phyloP scores from a whole-genome alignment of 164 flowering plant species.

The Vitis rupestris region DNA sequence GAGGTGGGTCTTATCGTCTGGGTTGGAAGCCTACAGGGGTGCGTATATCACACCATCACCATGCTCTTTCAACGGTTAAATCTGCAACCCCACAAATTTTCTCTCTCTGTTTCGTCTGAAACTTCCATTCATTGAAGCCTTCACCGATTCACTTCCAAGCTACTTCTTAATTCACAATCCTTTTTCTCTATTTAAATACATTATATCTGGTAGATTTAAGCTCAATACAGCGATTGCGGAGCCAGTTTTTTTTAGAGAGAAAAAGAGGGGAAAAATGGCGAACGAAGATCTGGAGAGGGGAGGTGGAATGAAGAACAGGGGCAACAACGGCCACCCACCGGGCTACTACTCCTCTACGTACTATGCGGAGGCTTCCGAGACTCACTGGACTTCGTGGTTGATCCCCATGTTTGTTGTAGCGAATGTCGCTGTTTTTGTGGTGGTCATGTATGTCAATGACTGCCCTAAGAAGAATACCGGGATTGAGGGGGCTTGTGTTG shows the following conservation, averaged over 20 bases:
- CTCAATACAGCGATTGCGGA: too few relatives aligned
- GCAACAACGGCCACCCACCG: background rate
- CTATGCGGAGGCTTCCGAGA: slow-evolving; percentile 31
- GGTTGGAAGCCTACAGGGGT: too few relatives aligned
- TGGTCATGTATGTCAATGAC: slow-evolving; percentile 47
- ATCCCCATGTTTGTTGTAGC: slow-evolving; percentile 59
- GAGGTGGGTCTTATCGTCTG: too few relatives aligned
- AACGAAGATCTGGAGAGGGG: slow-evolving; percentile 36
- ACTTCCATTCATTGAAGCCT: background rate
- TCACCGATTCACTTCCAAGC: slow-evolving; percentile 4
- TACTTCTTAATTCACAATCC: slow-evolving; percentile 6
- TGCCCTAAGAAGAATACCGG: slow-evolving; percentile 44
- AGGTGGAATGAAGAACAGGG: slow-evolving; percentile 12
- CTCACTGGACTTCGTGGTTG: slow-evolving; percentile 64
- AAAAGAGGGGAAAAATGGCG: slow-evolving; percentile 12
- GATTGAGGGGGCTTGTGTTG: slow-evolving; percentile 25
- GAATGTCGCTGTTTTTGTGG: slow-evolving; percentile 42
- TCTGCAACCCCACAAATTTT: too few relatives aligned
- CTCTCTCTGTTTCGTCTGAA: too few relatives aligned
- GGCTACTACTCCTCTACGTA: slow-evolving; percentile 1
- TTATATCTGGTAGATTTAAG: too few relatives aligned
- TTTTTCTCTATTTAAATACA: background rate
- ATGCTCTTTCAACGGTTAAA: too few relatives aligned
- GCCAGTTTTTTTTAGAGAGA: background rate
- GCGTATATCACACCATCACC: too few relatives aligned